Base-by-base conservation (phyloP, 116 monocot genomes). In the Thalassia testudinum region DNA sequence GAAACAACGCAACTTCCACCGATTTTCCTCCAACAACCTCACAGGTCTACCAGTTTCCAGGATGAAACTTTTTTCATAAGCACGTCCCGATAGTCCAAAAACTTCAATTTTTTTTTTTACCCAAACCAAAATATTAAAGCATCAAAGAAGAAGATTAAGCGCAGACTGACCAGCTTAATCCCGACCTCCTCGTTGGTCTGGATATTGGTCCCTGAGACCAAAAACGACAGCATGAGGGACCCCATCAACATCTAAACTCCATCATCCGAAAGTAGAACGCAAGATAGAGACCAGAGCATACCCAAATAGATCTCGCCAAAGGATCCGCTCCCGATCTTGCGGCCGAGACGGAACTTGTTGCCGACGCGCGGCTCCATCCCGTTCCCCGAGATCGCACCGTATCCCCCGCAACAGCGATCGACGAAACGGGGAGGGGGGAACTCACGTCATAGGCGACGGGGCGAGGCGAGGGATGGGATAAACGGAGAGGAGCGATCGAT, bases 101-200 rank as follows among this genome's bases (percentile, higher is more conserved):
- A 34, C 30, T n/a, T n/a, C n/a, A n/a, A n/a, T n/a, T n/a, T n/a
- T n/a, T n/a, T n/a, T n/a, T n/a, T n/a, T n/a, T n/a, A n/a, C n/a
- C n/a, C n/a, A n/a, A n/a, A n/a, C n/a, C n/a, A n/a, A n/a, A n/a
- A n/a, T n/a, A n/a, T n/a, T 26, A 26, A 37, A 34, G 17, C n/a
- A 34, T 1, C 37, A 42, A 37, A 58, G 42, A 17, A 10, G 52
- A 42, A 25, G 15, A 58, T 50, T 57, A 47, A 22, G 52, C 44
- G 1, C 43, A 6, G 17, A 85, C 86, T 73, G 49, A 92, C 92
- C 25, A 92, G 86, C 58, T 92, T 92, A 68, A 92, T 79, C 1
- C 79, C 92, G 47, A 92, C 92, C 50, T 92, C 86, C 52, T 92
- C 92, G 53, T 82, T 92, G 37, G 86, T 92, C 68, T 92, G 86